Base-by-base conservation (phyloP, 164 flowering plant species). In the Nymphaea colorata region DNA sequence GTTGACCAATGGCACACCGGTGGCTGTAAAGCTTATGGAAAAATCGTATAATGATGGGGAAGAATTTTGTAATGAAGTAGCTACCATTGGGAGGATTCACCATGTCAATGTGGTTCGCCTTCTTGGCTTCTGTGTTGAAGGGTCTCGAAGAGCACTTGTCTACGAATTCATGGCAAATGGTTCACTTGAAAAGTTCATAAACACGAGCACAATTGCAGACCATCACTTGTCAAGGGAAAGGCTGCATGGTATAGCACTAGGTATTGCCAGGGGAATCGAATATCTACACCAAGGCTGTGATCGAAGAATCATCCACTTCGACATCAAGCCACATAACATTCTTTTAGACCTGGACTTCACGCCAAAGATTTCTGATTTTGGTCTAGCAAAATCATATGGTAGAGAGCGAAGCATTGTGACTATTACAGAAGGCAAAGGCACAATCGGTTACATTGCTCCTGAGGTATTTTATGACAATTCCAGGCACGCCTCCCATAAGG, bases 301-400 rank as follows among this genome's bases (percentile, higher is more conserved):
- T 47, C 87, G 80, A 76, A 73, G 64, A n/a, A 77, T 83, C 53
- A 77, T 89, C 45, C 96, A 89, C 68, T 85, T 93, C 2, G 96
- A 89, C 59, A 85, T 89, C 64, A 89, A 89, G 66, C 80, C 93
- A 44, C 82, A 77, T 80, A 87, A 89, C 67, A 89, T 87, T 42
- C 86, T 89, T 70, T 85, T 89, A 2, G 91, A 86, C 74, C 68
- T 66, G 18, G 69, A 79, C 59, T 89, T 86, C 69, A 45, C 66
- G 25, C 93, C 87, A 8, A 89, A 89, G 70, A 88, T 89, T 0
- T 91, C 96, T n/a, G 96, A 89, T 77, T 87, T 89, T 53, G 96
- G 96, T 18, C 76, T 89, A 0, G 87, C 96, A 2, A 82, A 25
- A 25, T 25, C 36, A 25, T 1, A 25, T 25, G 36, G 36, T 25